These are phyloP conservation scores for Hypoxylon sp. DNA, from an alignment of 2,329 filamentous ascomycete species.

Conservation along the genomic window DNA sequence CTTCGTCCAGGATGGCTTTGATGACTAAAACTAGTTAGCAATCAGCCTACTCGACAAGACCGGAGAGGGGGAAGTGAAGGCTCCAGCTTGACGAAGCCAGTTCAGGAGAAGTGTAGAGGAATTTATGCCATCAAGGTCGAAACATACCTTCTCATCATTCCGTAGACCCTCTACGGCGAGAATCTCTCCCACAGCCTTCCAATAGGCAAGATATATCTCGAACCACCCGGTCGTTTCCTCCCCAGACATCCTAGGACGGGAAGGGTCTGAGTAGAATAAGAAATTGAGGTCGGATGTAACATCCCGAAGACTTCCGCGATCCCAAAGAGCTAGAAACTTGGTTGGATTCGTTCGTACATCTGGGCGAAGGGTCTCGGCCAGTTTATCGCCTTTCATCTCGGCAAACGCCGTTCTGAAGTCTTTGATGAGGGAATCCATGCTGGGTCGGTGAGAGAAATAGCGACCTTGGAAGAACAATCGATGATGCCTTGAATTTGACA, in stretches of 20 bases:
- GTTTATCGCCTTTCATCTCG: constrained; percentile 74
- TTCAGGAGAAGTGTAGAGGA: background rate
- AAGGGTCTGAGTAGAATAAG: constrained; percentile 73
- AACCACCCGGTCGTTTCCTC: constrained; percentile 85
- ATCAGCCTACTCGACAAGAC: background rate
- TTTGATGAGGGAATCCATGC: constrained; percentile 77
- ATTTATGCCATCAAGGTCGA: too few species aligned
- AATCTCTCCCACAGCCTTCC: constrained; percentile 83
- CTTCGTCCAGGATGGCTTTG: constrained; percentile 75
- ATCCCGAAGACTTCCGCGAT: constrained; percentile 75
- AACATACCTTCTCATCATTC: constrained; percentile 50
- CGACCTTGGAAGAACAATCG: background rate
- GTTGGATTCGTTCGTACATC: constrained; percentile 73
- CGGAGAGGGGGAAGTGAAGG: background rate
- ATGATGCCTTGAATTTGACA: background rate
- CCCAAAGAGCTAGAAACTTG: constrained; percentile 77
- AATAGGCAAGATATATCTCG: constrained; percentile 85
- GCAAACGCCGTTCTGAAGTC: constrained; percentile 79
- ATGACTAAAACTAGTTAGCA: constrained; percentile 33
- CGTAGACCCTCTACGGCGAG: constrained; percentile 71
- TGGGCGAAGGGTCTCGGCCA: constrained; percentile 82
- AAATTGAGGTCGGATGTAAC: constrained; percentile 78
- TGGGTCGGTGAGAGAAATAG: background rate
- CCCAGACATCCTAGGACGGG: constrained; percentile 66
- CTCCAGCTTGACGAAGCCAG: background rate